phyloP scores from a whole-genome alignment of 2,329 filamentous ascomycete genomes.

The Trichoderma afroharzianum region DNA sequence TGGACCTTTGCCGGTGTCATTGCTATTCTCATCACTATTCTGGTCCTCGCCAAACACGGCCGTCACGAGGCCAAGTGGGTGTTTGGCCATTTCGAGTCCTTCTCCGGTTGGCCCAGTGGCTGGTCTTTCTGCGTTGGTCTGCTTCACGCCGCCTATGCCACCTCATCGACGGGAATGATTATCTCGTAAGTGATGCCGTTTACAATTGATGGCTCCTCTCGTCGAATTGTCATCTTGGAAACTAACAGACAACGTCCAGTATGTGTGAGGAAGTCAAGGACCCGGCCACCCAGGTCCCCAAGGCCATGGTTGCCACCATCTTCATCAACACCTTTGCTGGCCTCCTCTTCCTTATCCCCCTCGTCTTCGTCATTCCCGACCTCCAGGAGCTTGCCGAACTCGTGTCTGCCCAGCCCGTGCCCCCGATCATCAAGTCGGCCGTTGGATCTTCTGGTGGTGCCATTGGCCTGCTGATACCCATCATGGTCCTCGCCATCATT shows the following conservation, averaged over 20 bases:
- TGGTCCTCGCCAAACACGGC: conserved; percentile 66
- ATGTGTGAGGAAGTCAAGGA: conserved; percentile 72
- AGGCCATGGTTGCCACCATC: conserved; percentile 67
- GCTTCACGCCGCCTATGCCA: conserved; percentile 69
- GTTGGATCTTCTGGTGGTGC: conserved; percentile 59
- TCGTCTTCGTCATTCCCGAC: conserved; percentile 67
- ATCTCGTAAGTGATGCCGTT: conserved; percentile 56
- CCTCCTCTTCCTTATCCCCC: conserved; percentile 64
- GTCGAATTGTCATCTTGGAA: background rate
- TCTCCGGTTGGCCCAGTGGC: conserved; percentile 65
- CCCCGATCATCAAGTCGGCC: conserved; percentile 60
- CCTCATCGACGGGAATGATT: conserved; percentile 75
- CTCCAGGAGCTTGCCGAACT: conserved; percentile 52
- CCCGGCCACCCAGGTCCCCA: conserved; percentile 65
- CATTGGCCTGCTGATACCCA: conserved; percentile 59
- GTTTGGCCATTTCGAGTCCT: conserved; percentile 65
- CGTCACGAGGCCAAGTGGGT: conserved; percentile 60
- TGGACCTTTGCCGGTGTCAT: conserved; percentile 71
- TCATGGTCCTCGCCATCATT: conserved; percentile 63
- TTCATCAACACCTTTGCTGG: conserved; percentile 64
- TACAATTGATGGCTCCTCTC: background rate
- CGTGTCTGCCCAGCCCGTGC: conserved; percentile 58
- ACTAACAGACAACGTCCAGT: conserved; percentile 31
- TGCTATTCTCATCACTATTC: conserved; percentile 58
- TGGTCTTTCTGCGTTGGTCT: conserved; percentile 74